phyloP scores from a whole-genome alignment of 2,329 filamentous ascomycete genomes.

The Talaromyces sp. region DNA sequence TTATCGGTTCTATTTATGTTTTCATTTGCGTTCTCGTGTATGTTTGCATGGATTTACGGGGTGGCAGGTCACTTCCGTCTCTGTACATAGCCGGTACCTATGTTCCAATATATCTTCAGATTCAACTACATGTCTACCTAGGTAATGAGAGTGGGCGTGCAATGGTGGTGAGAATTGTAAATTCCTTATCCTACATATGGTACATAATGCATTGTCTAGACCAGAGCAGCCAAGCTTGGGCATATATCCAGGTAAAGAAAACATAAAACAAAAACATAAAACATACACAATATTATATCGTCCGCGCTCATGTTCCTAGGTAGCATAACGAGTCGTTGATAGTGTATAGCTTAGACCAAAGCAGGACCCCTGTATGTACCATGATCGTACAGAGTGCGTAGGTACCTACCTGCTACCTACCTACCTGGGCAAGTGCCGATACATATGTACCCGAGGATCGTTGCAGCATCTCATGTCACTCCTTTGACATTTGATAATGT shows the following conservation, averaged over 20 bases:
- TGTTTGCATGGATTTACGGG: conserved; percentile 3
- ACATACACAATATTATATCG: not conserved
- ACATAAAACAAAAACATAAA: no score
- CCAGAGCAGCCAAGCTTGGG: no score
- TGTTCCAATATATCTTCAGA: not conserved
- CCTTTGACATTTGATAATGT: not conserved
- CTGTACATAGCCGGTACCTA: conserved; percentile 5
- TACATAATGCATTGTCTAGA: not conserved
- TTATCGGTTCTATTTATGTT: not conserved
- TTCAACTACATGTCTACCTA: not conserved
- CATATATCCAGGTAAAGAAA: no score
- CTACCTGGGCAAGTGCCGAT: not conserved
- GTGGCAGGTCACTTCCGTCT: conserved; percentile 9
- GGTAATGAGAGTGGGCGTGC: no score
- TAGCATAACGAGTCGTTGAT: no score
- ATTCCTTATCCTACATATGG: not conserved
- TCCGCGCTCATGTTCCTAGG: no score
- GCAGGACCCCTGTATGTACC: no score
- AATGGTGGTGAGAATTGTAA: no score
- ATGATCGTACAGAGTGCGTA: not conserved
- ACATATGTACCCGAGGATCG: not conserved
- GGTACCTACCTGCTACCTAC: no score
- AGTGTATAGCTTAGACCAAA: no score
- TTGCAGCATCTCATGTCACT: not conserved
- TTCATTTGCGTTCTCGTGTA: not conserved